A percentile compares a stretch with the other conserved stretches of the same genome.
Conservation (phyloP, 108 stramenopile genomes). For the Stephanodiscus minutulus region DNA sequence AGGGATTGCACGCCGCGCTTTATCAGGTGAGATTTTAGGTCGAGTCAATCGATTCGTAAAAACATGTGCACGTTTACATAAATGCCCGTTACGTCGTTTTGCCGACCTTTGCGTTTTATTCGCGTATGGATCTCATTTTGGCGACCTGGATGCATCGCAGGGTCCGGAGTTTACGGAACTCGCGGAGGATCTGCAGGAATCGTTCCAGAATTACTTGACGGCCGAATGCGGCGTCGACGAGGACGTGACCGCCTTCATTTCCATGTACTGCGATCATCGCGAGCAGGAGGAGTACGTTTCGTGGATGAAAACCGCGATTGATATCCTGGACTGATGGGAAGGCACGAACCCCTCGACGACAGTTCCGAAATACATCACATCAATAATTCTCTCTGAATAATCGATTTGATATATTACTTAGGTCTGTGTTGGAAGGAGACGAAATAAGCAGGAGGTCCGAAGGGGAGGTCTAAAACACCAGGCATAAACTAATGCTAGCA, state of each 20-base stretch:
- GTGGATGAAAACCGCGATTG: constrained; percentile 41
- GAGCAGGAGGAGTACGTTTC: constrained; percentile 62
- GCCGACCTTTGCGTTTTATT: neutral
- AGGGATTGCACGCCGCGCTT: constrained; percentile 33
- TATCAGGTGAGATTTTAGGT: constrained; percentile 51
- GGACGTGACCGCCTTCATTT: constrained; percentile 72
- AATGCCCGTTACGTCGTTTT: neutral
- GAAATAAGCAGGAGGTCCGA: too few relatives aligned
- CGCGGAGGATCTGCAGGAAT: constrained; percentile 71
- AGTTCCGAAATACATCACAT: too few relatives aligned
- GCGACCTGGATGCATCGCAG: too few relatives aligned
- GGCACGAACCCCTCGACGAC: neutral
- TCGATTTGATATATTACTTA: too few relatives aligned
- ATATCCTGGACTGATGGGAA: constrained; percentile 30
- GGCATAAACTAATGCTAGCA: too few relatives aligned
- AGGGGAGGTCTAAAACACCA: too few relatives aligned
- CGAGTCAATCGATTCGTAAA: neutral
- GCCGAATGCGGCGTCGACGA: constrained; percentile 65
- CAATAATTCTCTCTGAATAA: too few relatives aligned
- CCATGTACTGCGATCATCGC: constrained; percentile 76
- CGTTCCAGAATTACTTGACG: constrained; percentile 58
- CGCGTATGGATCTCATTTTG: too few relatives aligned
- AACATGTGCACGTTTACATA: neutral
- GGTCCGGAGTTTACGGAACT: constrained; percentile 82
- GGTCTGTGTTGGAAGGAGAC: too few relatives aligned